Evolutionary conservation across 2,329 filamentous ascomycete genomes (phyloP).

Genomic region (Trichoderma sp.): DNA sequence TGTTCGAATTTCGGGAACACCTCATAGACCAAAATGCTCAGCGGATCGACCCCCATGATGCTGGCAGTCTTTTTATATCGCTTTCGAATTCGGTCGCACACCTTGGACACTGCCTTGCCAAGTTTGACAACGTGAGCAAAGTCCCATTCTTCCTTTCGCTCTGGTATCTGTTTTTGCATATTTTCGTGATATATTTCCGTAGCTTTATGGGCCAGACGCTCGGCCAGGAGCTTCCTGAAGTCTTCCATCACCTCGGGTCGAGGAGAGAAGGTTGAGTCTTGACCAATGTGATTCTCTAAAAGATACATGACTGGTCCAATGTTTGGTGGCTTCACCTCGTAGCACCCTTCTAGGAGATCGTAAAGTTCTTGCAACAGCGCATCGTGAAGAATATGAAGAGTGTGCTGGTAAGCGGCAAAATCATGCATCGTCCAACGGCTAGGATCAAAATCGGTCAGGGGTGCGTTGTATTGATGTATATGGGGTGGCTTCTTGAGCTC

Average conservation of each 20-base stretch:
- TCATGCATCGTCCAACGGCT: constrained; percentile 68
- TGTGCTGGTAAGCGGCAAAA: constrained; percentile 68
- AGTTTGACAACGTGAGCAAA: constrained; percentile 88
- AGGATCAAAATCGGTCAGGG: constrained; percentile 55
- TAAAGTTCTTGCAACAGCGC: constrained; percentile 82
- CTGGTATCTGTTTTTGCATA: constrained; percentile 75
- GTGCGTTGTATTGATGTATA: constrained; percentile 50
- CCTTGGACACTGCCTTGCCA: constrained; percentile 78
- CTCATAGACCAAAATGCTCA: constrained; percentile 73
- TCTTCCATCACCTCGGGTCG: constrained; percentile 66
- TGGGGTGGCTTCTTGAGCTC: constrained; percentile 63
- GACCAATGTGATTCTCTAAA: constrained; percentile 76
- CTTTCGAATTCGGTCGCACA: constrained; percentile 88
- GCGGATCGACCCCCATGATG: constrained; percentile 70
- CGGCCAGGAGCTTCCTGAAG: constrained; percentile 69
- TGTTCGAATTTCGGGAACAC: constrained; percentile 88
- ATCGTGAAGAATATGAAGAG: constrained; percentile 73
- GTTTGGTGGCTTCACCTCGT: constrained; percentile 80
- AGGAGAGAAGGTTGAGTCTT: constrained; percentile 71
- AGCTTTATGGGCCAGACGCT: constrained; percentile 71
- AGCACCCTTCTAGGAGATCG: constrained; percentile 81
- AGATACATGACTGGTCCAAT: constrained; percentile 78
- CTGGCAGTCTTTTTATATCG: constrained; percentile 84
- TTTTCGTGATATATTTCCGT: constrained; percentile 75
- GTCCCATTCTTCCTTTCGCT: constrained; percentile 80